Evolutionary conservation across 2,329 filamentous ascomycete genomes (phyloP), one percentile per base, ranked within the genome.

Genomic region (Botrytis fabae): DNA sequence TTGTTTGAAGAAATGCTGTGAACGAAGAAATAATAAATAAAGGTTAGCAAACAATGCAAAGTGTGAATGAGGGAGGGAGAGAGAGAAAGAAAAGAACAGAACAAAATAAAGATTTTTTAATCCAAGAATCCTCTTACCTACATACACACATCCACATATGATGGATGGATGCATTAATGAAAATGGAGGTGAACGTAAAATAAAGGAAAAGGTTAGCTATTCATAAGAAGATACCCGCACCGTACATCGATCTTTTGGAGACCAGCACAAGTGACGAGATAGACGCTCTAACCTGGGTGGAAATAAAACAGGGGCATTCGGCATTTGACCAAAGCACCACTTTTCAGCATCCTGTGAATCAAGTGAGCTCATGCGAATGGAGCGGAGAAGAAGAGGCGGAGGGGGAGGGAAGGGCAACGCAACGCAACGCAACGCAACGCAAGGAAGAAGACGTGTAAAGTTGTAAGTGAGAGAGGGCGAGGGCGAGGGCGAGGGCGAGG

Each of bases 271-370:
- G 44, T 66, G 64, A 61, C 40, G 61, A 40, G 35, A 65, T 66
- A 71, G 61, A 71, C 69, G 57, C 69, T 51, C 38, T 70, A 70
- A 62, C 69, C 69, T 62, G 62, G 62, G 42, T 64, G 62, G 28
- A 64, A 64, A 46, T 44, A 64, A 46, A 46, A 64, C 62, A 64
- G 62, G 62, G 62, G 42, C 62, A 46, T 64, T 64, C 42, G 61
- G 61, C 38, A 64, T 32, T 46, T 20, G 61, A 57, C 12, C 5
- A 25, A 14, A 38, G 62, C 62, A 64, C 62, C 62, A 64, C 62
- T 64, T 64, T 64, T 64, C 40, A 64, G 20, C n/a, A 32, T 46
- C n/a, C 25, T n/a, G 9, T 32, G n/a, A 32, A 46, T 44, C 61
- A 44, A 64, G 40, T 64, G 61, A 46, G 61, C 40, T 46, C 61